Evolutionary conservation across 2,329 filamentous ascomycete genomes (phyloP), one percentile per base, ranked within the genome.

Genomic region (Shiraia bambusicola): DNA sequence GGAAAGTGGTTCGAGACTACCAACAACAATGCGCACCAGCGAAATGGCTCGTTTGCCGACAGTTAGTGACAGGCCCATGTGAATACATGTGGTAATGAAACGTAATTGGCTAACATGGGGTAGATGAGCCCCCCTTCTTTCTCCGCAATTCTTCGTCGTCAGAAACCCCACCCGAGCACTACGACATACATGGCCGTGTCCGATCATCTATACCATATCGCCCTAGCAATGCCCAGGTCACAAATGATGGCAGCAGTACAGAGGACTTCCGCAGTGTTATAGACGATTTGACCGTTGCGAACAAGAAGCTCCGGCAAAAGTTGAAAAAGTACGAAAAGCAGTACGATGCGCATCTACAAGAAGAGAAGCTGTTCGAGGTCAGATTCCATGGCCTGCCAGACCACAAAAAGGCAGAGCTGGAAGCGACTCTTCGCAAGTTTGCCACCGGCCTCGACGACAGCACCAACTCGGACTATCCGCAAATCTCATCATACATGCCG

Each of bases 261-360:
- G 87, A 87, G 42, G 88, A 91, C 41, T 91, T 83, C 46, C 78
- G 88, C 33, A 86, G 86, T 52, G 87, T 95, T 12, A 94, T 95
- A 34, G 88, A 95, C 57, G 89, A 95, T 61, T 69, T 95, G 44
- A 95, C 88, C 0, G 74, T 95, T 17, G 86, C 90, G 61, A 94
- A 93, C 62, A 87, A 88, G 63, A 84, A 82, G 37, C 66, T 94
- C 47, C 90, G 84, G 69, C 82, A 85, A 52, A 82, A 83, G 56
- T 59, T 94, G 40, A 85, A 80, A 56, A 83, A 80, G 38, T 87
- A 87, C 48, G 85, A 87, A 63, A 82, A 81, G 49, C 70, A 80
- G 17, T 81, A 84, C 2, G 81, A 82, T 13, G 77, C 83, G 29
- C 79, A 84, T 49, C 69, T 91, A 35, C 79, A 83, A 25, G 81